A percentile compares a stretch with the other conserved stretches of the same genome.
Conservation (phyloP, 2,329 filamentous ascomycete genomes). For the Penicillium palitans region DNA sequence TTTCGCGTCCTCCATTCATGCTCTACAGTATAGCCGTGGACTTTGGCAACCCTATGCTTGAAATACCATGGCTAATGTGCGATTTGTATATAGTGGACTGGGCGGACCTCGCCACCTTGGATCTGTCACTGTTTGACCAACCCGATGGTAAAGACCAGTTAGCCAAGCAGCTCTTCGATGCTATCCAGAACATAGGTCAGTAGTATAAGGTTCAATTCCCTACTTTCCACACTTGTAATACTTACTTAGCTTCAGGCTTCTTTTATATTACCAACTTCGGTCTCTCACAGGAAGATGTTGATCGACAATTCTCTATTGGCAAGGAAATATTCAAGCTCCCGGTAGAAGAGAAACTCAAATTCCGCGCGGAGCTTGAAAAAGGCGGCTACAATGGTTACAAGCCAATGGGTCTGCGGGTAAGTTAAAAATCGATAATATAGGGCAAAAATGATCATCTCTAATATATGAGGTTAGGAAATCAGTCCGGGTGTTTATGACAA, state of each 20-base stretch:
- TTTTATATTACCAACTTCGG: constrained; percentile 64
- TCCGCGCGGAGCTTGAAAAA: constrained; percentile 49
- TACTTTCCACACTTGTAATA: constrained; percentile 10
- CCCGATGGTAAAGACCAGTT: constrained; percentile 55
- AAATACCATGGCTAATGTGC: neutral
- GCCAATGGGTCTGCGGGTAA: constrained; percentile 38
- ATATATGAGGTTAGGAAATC: constrained; percentile 23
- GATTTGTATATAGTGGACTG: constrained; percentile 36
- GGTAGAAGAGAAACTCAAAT: constrained; percentile 58
- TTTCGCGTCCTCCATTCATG: neutral
- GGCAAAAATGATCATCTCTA: neutral
- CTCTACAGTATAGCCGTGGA: neutral
- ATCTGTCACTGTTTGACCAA: constrained; percentile 54
- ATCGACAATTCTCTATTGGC: constrained; percentile 60
- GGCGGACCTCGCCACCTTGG: constrained; percentile 58
- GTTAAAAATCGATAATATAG: neutral
- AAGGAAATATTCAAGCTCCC: constrained; percentile 58
- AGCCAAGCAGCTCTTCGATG: constrained; percentile 54
- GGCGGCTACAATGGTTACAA: constrained; percentile 59
- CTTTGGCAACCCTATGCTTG: neutral
- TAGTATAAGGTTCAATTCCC: constrained; percentile 12
- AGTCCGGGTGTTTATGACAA: constrained; percentile 48
- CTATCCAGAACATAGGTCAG: constrained; percentile 45
- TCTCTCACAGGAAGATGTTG: constrained; percentile 57
- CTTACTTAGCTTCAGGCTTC: constrained; percentile 44